These are phyloP conservation scores for Solanum etuberosum DNA, from an alignment of 257 asterid species.

Conservation along the genomic window DNA sequence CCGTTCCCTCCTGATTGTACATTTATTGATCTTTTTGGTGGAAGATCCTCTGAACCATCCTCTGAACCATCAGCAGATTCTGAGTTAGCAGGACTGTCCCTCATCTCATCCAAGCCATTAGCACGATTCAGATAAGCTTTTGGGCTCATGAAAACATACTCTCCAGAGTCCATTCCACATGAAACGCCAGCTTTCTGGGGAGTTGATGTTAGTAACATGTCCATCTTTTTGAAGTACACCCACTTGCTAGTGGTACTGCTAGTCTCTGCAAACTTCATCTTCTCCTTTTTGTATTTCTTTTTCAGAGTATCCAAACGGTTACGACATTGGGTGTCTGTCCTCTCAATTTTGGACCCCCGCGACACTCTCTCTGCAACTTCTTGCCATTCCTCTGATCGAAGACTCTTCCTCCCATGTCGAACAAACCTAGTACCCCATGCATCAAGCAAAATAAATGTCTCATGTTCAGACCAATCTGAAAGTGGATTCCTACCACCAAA, in stretches of 20 bases:
- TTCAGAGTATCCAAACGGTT: conserved; percentile 86
- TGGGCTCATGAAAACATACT: conserved; percentile 49
- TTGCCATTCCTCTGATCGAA: conserved; percentile 90
- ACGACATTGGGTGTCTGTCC: conserved; percentile 86
- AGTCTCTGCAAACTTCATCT: conserved; percentile 29
- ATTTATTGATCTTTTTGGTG: conserved; percentile 28
- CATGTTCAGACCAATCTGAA: conserved; percentile 88
- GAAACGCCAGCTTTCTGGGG: conserved; percentile 53
- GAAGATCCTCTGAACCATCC: conserved; percentile 45
- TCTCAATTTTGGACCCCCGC: conserved; percentile 48
- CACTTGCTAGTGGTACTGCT: conserved; percentile 32
- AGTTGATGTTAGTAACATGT: conserved; percentile 38
- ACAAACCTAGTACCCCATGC: conserved; percentile 89
- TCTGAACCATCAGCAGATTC: conserved; percentile 36
- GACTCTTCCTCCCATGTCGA: conserved; percentile 83
- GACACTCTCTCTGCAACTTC: conserved; percentile 82
- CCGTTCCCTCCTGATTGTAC: conserved; percentile 6
- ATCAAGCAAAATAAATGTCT: conserved; percentile 53
- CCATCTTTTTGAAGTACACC: conserved; percentile 83
- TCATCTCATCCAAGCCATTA: conserved; percentile 69
- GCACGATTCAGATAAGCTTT: conserved; percentile 37
- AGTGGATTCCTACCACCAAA: conserved; percentile 73
- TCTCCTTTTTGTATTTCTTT: conserved; percentile 93
- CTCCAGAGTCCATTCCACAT: conserved; percentile 77
- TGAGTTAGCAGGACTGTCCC: conserved; percentile 66